phyloP scores from a whole-genome alignment of 768 basidiomycete species.

The Rubroboletus pulcherrimus region DNA sequence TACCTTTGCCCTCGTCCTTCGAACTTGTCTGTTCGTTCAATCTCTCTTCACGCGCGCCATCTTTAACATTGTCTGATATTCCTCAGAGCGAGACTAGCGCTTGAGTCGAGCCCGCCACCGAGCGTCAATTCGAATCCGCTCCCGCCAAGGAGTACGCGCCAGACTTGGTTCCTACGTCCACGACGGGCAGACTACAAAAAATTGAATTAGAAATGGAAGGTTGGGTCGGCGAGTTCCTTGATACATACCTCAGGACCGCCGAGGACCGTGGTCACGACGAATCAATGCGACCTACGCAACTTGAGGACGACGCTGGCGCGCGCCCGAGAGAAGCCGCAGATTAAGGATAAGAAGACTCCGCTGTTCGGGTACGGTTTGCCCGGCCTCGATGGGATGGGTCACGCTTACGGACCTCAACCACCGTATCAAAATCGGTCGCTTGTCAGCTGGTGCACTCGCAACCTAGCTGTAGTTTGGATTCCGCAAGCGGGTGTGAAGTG shows the following conservation, averaged over 20 bases:
- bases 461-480: neutral
- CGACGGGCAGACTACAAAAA: neutral
- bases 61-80: neutral
- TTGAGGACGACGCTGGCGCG: neutral
- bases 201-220: neutral
- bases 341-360: neutral
- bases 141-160: neutral
- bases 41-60: neutral
- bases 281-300: neutral
- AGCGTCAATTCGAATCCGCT: neutral
- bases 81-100: no score
- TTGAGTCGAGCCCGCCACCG: neutral
- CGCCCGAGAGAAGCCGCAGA: neutral
- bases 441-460: neutral
- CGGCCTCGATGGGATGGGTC: neutral
- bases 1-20: no score
- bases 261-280: neutral
- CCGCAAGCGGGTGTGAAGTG: neutral
- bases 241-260: neutral
- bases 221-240: neutral
- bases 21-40: neutral
- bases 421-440: neutral
- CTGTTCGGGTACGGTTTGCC: neutral
- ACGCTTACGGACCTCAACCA: neutral
- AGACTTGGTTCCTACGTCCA: neutral